Evolutionary conservation across 257 asterid species (phyloP).

Genomic region (Cordia subcordata): DNA sequence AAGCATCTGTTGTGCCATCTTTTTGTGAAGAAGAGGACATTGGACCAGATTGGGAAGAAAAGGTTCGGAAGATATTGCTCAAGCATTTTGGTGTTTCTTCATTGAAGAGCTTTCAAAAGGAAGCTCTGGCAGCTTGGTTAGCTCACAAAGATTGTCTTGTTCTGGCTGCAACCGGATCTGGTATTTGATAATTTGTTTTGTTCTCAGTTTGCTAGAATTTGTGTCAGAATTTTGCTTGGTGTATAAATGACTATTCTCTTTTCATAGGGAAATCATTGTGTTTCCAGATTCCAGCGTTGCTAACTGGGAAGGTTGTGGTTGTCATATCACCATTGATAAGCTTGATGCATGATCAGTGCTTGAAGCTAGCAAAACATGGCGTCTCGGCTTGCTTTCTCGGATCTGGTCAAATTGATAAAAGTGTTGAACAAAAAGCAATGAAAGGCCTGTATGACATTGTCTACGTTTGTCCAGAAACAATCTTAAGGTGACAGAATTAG

Average conservation of each 20-base stretch:
- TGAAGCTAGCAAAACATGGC: conserved; percentile 66
- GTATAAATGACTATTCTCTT: conserved; percentile 4
- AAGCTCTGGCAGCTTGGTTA: conserved; percentile 65
- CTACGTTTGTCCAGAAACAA: conserved; percentile 82
- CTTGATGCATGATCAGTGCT: conserved; percentile 87
- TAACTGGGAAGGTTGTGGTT: conserved; percentile 69
- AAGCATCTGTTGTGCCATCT: conserved; percentile 12
- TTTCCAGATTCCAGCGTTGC: conserved; percentile 69
- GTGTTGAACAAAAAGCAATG: conserved; percentile 72
- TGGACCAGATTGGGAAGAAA: conserved; percentile 50
- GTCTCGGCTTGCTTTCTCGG: conserved; percentile 85
- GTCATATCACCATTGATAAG: conserved; percentile 82
- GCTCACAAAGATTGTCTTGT: conserved; percentile 57
- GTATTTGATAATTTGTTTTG: conserved; percentile 25
- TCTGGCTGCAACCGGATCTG: conserved; percentile 86
- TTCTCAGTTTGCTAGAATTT: neutral
- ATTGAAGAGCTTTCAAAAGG: conserved; percentile 61
- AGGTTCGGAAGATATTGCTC: conserved; percentile 29
- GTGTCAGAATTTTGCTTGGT: neutral
- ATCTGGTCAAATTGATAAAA: conserved; percentile 73
- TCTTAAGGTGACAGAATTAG: conserved; percentile 42
- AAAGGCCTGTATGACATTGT: conserved; percentile 52
- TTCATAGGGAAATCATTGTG: conserved; percentile 71
- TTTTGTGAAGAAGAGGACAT: conserved; percentile 26
- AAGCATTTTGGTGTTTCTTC: conserved; percentile 54